Base-by-base conservation (phyloP, 1,139 yeast species). In the Sugiyamaella sp. region DNA sequence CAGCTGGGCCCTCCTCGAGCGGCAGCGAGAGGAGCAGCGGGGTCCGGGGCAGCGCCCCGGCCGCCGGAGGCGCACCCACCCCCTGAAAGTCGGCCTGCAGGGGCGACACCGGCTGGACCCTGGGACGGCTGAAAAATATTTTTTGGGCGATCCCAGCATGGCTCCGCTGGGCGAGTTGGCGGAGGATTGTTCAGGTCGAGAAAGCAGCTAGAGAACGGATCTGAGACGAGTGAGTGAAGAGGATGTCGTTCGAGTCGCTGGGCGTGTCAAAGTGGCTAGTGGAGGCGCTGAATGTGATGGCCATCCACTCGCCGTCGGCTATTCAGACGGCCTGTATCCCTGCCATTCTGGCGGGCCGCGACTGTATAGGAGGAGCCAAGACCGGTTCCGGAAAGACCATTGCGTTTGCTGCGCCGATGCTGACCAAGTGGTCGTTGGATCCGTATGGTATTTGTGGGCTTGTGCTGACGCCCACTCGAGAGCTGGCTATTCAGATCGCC, bases 361-460 rank as follows among this genome's bases (percentile, higher is more conserved):
- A 91, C 70, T 91, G 97, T 70, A 93, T 93, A 49, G 99, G 99
- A 50, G 99, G 99, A 37, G 99, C 99, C 42, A 88, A 88, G 70
- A 93, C 99, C 0, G 99, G 99, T 73, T 86, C 95, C 29, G 99
- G 99, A 80, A 93, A 93, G 68, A 93, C 99, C 2, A 85, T 95
- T 32, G 97, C 99, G 0, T 93, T 93, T 78, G 98, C 95, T 0
- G 95, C 91, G 21, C 99, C 99, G 1, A 93, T 93, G 90, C 75
- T 93, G 53, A 84, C 95, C 1, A 80, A 85, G 65, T 93, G 99
- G 97, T 87, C 97, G 0, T 86, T 84, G 62, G 99, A 95, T 66
- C 99, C 99, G 0, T 80, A 80, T 69, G 99, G 98, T 1, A 86
- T 93, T 47, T 95, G 79, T 71, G 99, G 98, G 4, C 73, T 93